Conservation (phyloP, 2,329 filamentous ascomycete species). For the Fusarium citri region DNA sequence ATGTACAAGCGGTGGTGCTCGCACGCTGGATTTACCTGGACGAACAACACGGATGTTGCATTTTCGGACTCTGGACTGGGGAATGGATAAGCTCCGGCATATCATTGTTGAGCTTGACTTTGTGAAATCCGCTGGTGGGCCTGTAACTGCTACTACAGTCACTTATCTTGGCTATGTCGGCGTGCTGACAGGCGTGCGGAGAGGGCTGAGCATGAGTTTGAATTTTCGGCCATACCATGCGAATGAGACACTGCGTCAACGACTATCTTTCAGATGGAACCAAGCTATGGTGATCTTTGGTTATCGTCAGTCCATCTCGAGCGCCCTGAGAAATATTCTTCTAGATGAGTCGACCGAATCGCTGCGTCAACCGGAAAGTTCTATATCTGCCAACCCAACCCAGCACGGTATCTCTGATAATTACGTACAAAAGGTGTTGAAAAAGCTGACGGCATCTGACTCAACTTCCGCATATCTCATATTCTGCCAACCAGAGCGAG, state of each 20-base stretch:
- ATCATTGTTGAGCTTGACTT: constrained; percentile 66
- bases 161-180: constrained; percentile 64
- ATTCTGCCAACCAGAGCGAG: constrained; percentile 42
- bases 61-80: constrained; percentile 68
- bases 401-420: neutral
- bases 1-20: constrained; percentile 65
- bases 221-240: constrained; percentile 57
- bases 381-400: neutral
- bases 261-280: constrained; percentile 44
- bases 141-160: constrained; percentile 58
- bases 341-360: constrained; percentile 5
- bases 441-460: constrained; percentile 15
- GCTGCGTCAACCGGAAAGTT: fast-evolving
- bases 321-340: constrained; percentile 40
- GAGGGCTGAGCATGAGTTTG: constrained; percentile 60
- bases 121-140: constrained; percentile 49
- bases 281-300: constrained; percentile 47
- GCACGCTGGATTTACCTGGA: constrained; percentile 21
- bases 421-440: constrained; percentile 30
- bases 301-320: constrained; percentile 42
- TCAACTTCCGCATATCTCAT: constrained; percentile 50
- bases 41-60: constrained; percentile 57
- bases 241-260: constrained; percentile 15
- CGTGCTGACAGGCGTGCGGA: constrained; percentile 60
- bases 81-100: constrained; percentile 62